Conservation (phyloP, 495 filamentous ascomycete species). For the Hypoxylon crocopeplum region DNA sequence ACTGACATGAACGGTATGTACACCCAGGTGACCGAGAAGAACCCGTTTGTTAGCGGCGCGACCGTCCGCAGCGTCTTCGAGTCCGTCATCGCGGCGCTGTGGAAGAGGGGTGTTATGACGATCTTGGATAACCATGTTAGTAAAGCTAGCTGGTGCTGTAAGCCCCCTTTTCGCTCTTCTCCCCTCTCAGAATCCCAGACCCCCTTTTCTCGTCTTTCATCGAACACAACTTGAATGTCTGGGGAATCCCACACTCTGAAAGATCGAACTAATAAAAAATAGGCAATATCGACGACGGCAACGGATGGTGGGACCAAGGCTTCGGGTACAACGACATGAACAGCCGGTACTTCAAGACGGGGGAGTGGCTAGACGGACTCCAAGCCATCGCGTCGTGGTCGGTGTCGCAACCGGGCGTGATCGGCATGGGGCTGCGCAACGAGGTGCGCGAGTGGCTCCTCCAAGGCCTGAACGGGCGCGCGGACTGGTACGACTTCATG, state of each 20-base stretch:
- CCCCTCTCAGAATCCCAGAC: neutral
- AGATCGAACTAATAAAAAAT: neutral
- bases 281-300: constrained; percentile 55
- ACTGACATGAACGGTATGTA: constrained; percentile 45
- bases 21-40: constrained; percentile 44
- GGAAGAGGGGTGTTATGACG: constrained; percentile 48
- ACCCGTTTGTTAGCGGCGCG: constrained; percentile 46
- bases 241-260: neutral
- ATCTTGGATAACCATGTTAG: constrained; percentile 61
- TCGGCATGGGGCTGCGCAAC: constrained; percentile 57
- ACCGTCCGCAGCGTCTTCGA: constrained; percentile 50
- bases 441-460: constrained; percentile 54
- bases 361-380: constrained; percentile 51
- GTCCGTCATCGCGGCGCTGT: constrained; percentile 50
- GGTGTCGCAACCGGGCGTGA: constrained; percentile 46
- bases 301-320: constrained; percentile 60
- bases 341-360: constrained; percentile 55
- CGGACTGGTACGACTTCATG: constrained; percentile 57
- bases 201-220: neutral
- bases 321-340: constrained; percentile 51
- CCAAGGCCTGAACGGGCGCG: constrained; percentile 47
- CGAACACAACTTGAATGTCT: neutral
- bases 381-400: constrained; percentile 52
- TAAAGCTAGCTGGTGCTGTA: constrained; percentile 58
- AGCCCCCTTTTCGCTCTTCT: constrained; percentile 1